A percentile compares a stretch with the other conserved stretches of the same genome.
Conservation (phyloP, 1,139 yeast species). For the Entelexis sorbosivorans region DNA sequence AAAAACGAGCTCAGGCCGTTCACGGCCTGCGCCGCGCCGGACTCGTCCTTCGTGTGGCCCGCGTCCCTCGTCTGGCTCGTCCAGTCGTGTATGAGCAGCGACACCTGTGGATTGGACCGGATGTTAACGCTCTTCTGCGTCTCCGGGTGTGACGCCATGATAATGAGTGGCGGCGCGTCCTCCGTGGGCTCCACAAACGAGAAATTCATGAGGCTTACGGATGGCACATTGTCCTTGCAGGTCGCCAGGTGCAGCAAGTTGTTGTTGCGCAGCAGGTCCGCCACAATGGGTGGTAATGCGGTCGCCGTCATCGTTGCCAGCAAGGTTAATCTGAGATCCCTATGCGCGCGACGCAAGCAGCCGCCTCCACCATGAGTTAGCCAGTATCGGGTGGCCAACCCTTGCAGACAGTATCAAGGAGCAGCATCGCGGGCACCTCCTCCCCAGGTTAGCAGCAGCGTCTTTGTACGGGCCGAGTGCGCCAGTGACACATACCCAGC, state of each 20-base stretch:
- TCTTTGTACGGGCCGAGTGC: too few relatives aligned
- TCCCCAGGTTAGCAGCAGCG: too few relatives aligned
- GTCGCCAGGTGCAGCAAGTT: conserved; percentile 64
- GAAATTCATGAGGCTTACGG: conserved; percentile 82
- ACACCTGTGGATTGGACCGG: conserved; percentile 56
- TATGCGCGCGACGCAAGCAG: not conserved
- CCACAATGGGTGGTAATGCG: conserved; percentile 17
- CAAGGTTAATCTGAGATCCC: not conserved
- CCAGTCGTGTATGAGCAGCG: conserved; percentile 67
- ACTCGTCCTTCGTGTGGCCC: conserved; percentile 19
- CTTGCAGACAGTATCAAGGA: too few relatives aligned
- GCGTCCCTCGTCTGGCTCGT: conserved; percentile 25
- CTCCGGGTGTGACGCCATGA: conserved; percentile 55
- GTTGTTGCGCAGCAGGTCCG: conserved; percentile 19
- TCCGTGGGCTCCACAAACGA: conserved; percentile 42
- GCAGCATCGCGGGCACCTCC: too few relatives aligned
- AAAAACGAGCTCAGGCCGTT: conserved; percentile 45
- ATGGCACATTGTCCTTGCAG: conserved; percentile 55
- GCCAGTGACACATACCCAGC: too few relatives aligned
- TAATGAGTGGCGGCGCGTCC: conserved; percentile 39
- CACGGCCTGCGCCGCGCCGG: conserved; percentile 25
- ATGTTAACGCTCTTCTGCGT: conserved; percentile 67
- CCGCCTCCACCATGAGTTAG: not conserved
- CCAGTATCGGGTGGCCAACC: not conserved
- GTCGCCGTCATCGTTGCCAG: conserved; percentile 2